A percentile compares a stretch with the other conserved stretches of the same genome.
phyloP scores from a whole-genome alignment of 169 alveolate species.

The Cryptosporidium muris region DNA sequence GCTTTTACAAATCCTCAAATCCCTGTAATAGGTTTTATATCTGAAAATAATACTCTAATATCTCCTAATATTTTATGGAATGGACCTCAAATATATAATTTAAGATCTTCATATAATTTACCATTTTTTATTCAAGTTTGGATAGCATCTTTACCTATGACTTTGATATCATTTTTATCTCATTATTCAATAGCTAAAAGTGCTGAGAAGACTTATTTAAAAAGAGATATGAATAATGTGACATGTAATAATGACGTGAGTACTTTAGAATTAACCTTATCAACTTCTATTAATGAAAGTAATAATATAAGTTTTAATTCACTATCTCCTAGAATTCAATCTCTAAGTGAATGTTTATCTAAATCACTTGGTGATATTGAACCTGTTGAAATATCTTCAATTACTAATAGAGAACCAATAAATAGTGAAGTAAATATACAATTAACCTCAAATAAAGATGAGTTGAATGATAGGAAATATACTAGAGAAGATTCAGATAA shows the following conservation, averaged over 20 bases:
- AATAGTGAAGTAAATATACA: too few species aligned
- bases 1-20: slow-evolving; percentile 44
- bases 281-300: not conserved
- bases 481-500: not conserved
- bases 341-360: too few species aligned
- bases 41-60: slow-evolving; percentile 11
- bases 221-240: too few species aligned
- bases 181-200: slow-evolving; percentile 61
- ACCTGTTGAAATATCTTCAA: too few species aligned
- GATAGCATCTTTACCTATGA: slow-evolving; percentile 54
- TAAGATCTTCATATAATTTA: slow-evolving; percentile 1
- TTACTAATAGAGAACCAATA: too few species aligned
- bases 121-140: slow-evolving; percentile 47
- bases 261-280: not conserved
- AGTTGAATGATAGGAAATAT: not conserved
- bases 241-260: not conserved
- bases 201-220: slow-evolving; percentile 9
- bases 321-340: too few species aligned
- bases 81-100: not conserved
- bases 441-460: too few species aligned
- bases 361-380: too few species aligned
- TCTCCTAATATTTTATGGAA: slow-evolving; percentile 35
- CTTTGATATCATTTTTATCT: slow-evolving; percentile 49
- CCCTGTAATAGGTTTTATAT: slow-evolving; percentile 31
- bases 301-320: too few species aligned